Conservation (phyloP, 2,329 filamentous ascomycete species). For the Pseudogymnoascus sp. region DNA sequence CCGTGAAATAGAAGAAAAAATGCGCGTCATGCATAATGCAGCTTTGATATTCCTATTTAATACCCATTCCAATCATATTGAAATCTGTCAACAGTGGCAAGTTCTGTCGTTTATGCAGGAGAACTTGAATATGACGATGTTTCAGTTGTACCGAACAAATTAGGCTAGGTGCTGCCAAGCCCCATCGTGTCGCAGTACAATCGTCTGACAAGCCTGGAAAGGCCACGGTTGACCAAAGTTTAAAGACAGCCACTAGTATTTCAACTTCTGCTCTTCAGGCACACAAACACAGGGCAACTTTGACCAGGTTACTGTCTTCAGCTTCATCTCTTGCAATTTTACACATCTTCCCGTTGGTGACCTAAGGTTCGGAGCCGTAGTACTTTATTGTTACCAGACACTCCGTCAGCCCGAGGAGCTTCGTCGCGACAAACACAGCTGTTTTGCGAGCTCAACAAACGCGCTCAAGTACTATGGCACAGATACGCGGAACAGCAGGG, state of each 20-base stretch:
- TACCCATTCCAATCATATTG: not conserved
- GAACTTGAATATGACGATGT: not conserved
- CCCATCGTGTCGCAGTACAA: not conserved
- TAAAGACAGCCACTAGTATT: conserved; percentile 7
- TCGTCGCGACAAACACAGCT: not conserved
- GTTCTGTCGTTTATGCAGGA: conserved; percentile 1
- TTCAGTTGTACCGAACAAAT: conserved; percentile 8
- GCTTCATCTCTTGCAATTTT: not conserved
- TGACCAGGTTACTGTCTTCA: not conserved
- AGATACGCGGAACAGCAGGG: conserved; percentile 47
- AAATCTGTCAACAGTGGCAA: not conserved
- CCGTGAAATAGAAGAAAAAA: not conserved
- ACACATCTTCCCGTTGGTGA: not conserved
- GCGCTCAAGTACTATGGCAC: conserved; percentile 37
- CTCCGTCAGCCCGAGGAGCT: not conserved
- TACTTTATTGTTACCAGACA: conserved; percentile 4
- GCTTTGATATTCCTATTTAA: not conserved
- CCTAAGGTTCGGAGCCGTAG: not conserved
- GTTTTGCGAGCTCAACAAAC: not conserved
- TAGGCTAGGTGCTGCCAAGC: conserved; percentile 5
- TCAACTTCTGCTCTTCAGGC: conserved; percentile 3
- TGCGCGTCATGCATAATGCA: not conserved
- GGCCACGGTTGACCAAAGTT: conserved; percentile 11
- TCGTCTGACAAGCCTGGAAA: conserved; percentile 7
- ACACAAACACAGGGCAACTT: conserved; percentile 1